Evolutionary conservation across 2,329 filamentous ascomycete genomes (phyloP).

Genomic region (Drechslerella dactyloides): DNA sequence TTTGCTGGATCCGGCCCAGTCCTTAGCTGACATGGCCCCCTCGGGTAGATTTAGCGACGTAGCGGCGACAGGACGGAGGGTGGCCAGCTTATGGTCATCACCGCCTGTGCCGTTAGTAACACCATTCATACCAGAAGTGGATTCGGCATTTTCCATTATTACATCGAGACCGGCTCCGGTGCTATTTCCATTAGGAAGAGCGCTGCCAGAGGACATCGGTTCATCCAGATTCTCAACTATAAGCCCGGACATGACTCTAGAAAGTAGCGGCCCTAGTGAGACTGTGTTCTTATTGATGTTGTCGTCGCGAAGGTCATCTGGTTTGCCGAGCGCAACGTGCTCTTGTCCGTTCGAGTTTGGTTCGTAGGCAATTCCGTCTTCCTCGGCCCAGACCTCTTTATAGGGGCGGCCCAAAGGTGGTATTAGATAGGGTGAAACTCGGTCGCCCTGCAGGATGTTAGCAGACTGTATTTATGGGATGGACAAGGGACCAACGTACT

Average conservation of each 20-base stretch:
- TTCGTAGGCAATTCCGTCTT: conserved; percentile 76
- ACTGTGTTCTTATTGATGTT: conserved; percentile 87
- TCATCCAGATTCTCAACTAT: conserved; percentile 70
- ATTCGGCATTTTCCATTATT: conserved; percentile 48
- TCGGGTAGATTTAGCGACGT: conserved; percentile 62
- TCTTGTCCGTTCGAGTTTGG: conserved; percentile 43
- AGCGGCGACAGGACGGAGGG: conserved; percentile 44
- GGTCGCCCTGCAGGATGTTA: conserved; percentile 67
- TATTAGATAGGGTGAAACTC: conserved; percentile 81
- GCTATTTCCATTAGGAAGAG: conserved; percentile 57
- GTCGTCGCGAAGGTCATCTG: conserved; percentile 85
- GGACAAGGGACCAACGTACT: conserved; percentile 57
- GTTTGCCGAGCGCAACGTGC: conserved; percentile 65
- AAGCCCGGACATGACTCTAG: conserved; percentile 78
- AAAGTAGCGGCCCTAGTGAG: conserved; percentile 83
- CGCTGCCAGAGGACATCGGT: conserved; percentile 17
- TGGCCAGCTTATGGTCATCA: conserved; percentile 44
- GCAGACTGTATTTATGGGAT: conserved; percentile 5
- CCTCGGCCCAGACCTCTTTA: conserved; percentile 88
- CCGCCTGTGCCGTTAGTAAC: conserved; percentile 57
- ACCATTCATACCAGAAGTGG: conserved; percentile 54
- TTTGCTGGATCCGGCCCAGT: conserved; percentile 77
- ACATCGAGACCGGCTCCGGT: conserved; percentile 56
- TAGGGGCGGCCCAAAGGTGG: conserved; percentile 87
- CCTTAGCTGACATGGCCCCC: conserved; percentile 56